Percentiles rank a stretch among this genome's conserved stretches.
Conservation (phyloP, 2,329 filamentous ascomycete species). For the Aspergillus sp. region DNA sequence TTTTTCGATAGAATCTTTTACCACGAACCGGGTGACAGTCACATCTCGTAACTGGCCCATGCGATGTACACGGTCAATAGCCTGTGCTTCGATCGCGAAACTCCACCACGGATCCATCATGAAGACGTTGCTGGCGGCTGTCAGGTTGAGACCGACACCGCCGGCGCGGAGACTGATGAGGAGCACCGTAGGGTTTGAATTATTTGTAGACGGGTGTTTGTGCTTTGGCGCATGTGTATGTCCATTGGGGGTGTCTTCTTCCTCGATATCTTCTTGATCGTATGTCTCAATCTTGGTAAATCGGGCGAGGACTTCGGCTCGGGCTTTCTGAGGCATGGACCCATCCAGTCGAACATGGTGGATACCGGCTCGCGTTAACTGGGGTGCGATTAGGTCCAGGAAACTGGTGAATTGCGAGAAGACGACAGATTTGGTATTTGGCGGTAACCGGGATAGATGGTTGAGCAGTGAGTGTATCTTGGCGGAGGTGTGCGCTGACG, state of each 20-base stretch:
- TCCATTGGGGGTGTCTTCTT: conserved; percentile 18
- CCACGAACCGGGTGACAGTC: conserved; percentile 77
- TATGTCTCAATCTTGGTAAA: conserved; percentile 50
- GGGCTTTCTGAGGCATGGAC: conserved; percentile 74
- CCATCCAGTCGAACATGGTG: conserved; percentile 83
- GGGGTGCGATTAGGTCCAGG: conserved; percentile 79
- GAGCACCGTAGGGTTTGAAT: conserved; percentile 46
- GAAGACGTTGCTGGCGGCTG: conserved; percentile 78
- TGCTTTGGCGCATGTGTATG: neutral
- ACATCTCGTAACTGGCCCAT: conserved; percentile 91
- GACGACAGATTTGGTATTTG: conserved; percentile 74
- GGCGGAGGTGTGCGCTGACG: conserved; percentile 54
- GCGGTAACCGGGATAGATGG: conserved; percentile 64
- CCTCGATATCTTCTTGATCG: conserved; percentile 28
- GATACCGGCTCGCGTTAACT: conserved; percentile 64
- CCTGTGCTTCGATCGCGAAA: conserved; percentile 91
- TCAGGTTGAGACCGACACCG: conserved; percentile 88
- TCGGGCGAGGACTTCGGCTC: conserved; percentile 66
- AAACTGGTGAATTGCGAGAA: conserved; percentile 98
- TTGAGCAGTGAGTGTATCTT: conserved; percentile 76
- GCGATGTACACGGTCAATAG: conserved; percentile 92
- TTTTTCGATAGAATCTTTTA: conserved; percentile 85
- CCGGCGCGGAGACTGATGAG: conserved; percentile 81
- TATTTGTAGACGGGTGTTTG: conserved; percentile 1
- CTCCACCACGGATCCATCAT: conserved; percentile 99